Percentiles rank a stretch among this genome's conserved stretches.
Evolutionary conservation across 495 filamentous ascomycete genomes (phyloP).

Genomic region (Immersiella caudata): DNA sequence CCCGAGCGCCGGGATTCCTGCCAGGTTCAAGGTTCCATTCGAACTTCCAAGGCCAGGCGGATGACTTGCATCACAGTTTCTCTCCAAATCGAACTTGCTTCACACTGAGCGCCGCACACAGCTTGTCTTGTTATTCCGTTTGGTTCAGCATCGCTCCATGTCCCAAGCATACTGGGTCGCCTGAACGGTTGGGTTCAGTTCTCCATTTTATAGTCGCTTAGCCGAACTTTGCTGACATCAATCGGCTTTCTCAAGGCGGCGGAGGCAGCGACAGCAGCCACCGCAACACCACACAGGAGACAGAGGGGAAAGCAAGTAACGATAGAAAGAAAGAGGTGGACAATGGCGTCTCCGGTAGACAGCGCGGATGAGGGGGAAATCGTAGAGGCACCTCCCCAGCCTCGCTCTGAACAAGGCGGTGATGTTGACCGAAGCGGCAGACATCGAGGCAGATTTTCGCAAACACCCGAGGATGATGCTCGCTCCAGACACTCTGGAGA

Average conservation of each 20-base stretch:
- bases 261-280: not conserved
- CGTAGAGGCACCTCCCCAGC: conserved; percentile 67
- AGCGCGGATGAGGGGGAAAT: conserved; percentile 86
- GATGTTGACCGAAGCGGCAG: conserved; percentile 68
- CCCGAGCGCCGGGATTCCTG: not conserved
- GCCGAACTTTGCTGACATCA: conserved; percentile 22
- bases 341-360: conserved; percentile 52
- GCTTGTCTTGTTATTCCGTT: not conserved
- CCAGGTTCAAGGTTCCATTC: not conserved
- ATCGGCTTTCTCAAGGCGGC: conserved; percentile 11
- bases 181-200: conserved; percentile 33
- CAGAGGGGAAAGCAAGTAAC: too few relatives aligned
- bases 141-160: not conserved
- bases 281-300: too few relatives aligned
- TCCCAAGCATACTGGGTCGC: not conserved
- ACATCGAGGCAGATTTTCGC: conserved; percentile 72
- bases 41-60: not conserved
- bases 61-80: not conserved
- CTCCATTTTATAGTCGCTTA: conserved; percentile 12
- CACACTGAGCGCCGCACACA: not conserved
- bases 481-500: conserved; percentile 73
- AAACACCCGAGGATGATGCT: conserved; percentile 71
- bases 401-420: conserved; percentile 55
- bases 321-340: conserved; percentile 21
- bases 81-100: not conserved